A percentile compares a stretch with the other conserved stretches of the same genome.
These are phyloP conservation scores for Lomentospora prolificans DNA, from an alignment of 2,329 filamentous ascomycete genomes.

Conservation along the genomic window DNA sequence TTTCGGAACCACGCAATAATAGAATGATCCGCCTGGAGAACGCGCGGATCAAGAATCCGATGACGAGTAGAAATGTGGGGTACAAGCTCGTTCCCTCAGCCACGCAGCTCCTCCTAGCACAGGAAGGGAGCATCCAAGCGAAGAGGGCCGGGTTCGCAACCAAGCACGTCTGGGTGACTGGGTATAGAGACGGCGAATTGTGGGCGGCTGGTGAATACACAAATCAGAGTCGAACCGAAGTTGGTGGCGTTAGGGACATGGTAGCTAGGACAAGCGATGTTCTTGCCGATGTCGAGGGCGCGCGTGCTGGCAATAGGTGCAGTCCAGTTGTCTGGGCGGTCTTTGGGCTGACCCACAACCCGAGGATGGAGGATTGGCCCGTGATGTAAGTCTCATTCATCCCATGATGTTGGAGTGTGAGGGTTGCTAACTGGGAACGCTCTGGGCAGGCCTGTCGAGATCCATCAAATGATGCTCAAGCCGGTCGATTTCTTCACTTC, in stretches of 20 bases:
- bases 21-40: conserved; percentile 40
- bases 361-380: conserved; percentile 38
- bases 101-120: conserved; percentile 37
- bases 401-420: too few relatives aligned
- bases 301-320: conserved; percentile 15
- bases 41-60: conserved; percentile 29
- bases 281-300: conserved; percentile 11
- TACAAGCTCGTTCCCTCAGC: conserved; percentile 37
- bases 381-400: conserved; percentile 33
- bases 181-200: conserved; percentile 37
- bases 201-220: conserved; percentile 42
- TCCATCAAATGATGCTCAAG: conserved; percentile 33
- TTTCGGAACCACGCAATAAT: conserved; percentile 44
- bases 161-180: conserved; percentile 39
- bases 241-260: conserved; percentile 36
- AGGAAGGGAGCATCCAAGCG: conserved; percentile 31
- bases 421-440: too few relatives aligned
- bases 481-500: conserved; percentile 36
- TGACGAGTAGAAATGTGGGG: conserved; percentile 38
- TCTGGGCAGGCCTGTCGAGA: conserved; percentile 40
- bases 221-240: conserved; percentile 34
- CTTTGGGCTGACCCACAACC: conserved; percentile 38
- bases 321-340: conserved; percentile 35
- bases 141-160: conserved; percentile 33
- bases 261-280: conserved; percentile 23